Evolutionary conservation across 306 rosid genomes (phyloP).

Genomic region (Echinosophora koreensis): DNA sequence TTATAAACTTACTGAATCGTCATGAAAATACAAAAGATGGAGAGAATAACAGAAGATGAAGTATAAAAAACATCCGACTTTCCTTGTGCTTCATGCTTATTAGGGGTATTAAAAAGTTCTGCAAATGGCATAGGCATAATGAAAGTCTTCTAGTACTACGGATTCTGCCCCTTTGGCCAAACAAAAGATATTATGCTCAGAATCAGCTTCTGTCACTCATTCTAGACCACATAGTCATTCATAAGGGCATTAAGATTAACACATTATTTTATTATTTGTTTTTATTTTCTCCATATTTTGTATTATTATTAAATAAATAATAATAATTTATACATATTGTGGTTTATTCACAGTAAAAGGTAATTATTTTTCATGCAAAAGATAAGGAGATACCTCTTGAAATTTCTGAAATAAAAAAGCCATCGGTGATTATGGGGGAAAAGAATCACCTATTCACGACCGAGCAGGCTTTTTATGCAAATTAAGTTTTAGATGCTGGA

Average conservation of each 20-base stretch:
- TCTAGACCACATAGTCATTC: conserved; percentile 4
- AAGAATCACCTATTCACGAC: conserved; percentile 35
- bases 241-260: background rate
- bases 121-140: background rate
- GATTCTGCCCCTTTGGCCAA: background rate
- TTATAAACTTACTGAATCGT: background rate
- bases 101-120: background rate
- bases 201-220: conserved; percentile 3
- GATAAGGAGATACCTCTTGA: conserved; percentile 71
- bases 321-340: conserved; percentile 15
- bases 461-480: background rate
- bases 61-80: background rate
- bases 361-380: conserved; percentile 16
- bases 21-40: background rate
- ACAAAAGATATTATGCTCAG: background rate
- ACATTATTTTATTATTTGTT: background rate
- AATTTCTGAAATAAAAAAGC: conserved; percentile 82
- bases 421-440: conserved; percentile 49
- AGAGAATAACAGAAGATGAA: background rate
- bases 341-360: background rate
- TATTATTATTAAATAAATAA: background rate
- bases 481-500: conserved; percentile 24
- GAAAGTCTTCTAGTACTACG: background rate
- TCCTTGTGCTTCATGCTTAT: background rate
- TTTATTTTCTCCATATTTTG: background rate